A percentile compares a stretch with the other conserved stretches of the same genome.
Evolutionary conservation across 75 land plant genomes (phyloP).

Genomic region (Picea sitchensis): DNA sequence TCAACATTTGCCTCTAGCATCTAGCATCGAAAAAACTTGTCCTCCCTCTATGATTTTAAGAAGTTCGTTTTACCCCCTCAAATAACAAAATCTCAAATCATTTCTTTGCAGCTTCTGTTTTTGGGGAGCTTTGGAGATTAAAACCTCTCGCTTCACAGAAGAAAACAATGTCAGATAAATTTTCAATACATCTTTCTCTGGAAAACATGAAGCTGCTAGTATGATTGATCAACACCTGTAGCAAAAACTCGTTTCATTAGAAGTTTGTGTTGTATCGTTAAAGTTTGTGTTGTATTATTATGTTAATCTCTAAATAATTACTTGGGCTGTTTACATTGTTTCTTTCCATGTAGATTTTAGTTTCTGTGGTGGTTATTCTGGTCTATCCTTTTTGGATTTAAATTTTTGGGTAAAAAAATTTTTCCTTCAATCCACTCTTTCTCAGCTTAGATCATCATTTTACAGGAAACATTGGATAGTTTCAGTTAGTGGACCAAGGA

Average conservation of each 20-base stretch:
- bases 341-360: not conserved
- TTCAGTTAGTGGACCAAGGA: constrained; percentile 67
- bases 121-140: constrained; percentile 75
- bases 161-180: constrained; percentile 30
- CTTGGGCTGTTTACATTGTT: not conserved
- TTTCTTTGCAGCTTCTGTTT: constrained; percentile 39
- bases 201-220: constrained; percentile 47
- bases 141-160: constrained; percentile 51
- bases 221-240: constrained; percentile 4
- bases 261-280: not conserved
- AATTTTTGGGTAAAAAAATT: not conserved
- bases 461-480: constrained; percentile 52
- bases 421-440: not conserved
- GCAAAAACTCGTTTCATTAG: not conserved
- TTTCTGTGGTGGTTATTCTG: not conserved
- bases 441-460: not conserved
- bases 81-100: no score
- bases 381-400: not conserved
- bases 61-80: no score
- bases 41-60: no score
- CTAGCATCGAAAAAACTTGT: no score
- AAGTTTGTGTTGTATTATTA: not conserved
- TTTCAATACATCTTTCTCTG: no score
- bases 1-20: no score
- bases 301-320: not conserved